Evolutionary conservation across 2,329 filamentous ascomycete genomes (phyloP), one percentile per base, ranked within the genome.

Genomic region (Sclerotinia borealis): DNA sequence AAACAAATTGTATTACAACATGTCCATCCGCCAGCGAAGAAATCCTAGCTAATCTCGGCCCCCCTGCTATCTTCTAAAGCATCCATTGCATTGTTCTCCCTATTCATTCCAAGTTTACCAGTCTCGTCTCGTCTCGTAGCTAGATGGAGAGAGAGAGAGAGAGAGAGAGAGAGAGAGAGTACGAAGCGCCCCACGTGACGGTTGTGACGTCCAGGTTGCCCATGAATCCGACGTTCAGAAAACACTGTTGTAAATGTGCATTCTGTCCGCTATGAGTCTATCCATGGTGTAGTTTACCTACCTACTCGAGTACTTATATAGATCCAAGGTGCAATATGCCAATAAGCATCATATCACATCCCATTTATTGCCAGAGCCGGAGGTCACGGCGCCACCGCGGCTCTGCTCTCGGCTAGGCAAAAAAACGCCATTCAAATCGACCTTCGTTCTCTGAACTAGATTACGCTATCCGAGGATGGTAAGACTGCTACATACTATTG

Each of bases 331-430:
- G 9, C 52, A n/a, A 19, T 61, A 60, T 56, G 41, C 55, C 17
- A 56, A 50, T n/a, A 4, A 39, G 13, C 34, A 63, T 31, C 49
- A 22, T 25, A 63, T 31, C 49, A 22, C 19, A 49, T 52, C 31
- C 48, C 37, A 29, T 63, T 61, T 15, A 77, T 85, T 2, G 79
- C 81, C 0, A 79, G 76, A 69, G 83, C 80, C 67, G 79, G 80
- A 19, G 77, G 75, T 2, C 83, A 86, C 64, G 83, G 82, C 2
- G 74, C 78, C 9, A 65, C 41, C 31, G 37, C 19, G 4, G 63
- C 52, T 43, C 48, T 67, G 63, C 52, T 43, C 48, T 67, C 10
- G 45, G 49, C 10, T 13, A 41, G 15, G 34, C 65, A 3, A 17
- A 25, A 25, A 7, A 41, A 64, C 17, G 70, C 17, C 36, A 61